Evolutionary conservation across 2,329 filamentous ascomycete species (phyloP).

Genomic region (Pseudocercospora musae): DNA sequence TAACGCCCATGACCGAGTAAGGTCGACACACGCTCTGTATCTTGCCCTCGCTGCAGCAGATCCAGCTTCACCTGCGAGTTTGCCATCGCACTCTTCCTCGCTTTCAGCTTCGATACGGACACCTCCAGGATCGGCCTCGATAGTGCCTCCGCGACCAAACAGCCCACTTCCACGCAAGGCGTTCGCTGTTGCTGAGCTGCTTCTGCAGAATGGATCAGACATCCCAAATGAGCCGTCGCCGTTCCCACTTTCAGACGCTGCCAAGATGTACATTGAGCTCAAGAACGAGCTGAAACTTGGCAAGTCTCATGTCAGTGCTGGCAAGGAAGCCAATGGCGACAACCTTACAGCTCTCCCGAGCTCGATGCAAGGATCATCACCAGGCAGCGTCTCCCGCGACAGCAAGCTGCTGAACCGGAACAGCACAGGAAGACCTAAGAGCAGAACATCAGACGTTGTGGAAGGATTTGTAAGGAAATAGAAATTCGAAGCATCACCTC

Average conservation of each 20-base stretch:
- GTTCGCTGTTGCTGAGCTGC: slow-evolving; percentile 85
- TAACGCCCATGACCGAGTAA: slow-evolving; percentile 79
- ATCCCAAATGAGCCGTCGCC: slow-evolving; percentile 72
- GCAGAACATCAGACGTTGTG: slow-evolving; percentile 28
- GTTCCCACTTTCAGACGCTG: slow-evolving; percentile 77
- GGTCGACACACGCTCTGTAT: slow-evolving; percentile 85
- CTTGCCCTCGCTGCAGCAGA: slow-evolving; percentile 89
- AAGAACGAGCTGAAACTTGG: slow-evolving; percentile 54
- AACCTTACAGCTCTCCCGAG: slow-evolving; percentile 60
- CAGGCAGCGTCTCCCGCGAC: slow-evolving; percentile 8
- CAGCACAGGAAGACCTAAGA: slow-evolving; percentile 22
- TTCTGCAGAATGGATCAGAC: slow-evolving; percentile 90
- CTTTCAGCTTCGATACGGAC: slow-evolving; percentile 36
- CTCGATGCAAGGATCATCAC: slow-evolving; percentile 14
- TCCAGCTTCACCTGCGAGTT: slow-evolving; percentile 66
- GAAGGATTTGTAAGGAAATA: slow-evolving; percentile 35
- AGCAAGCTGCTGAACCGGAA: slow-evolving; percentile 28
- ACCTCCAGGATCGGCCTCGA: slow-evolving; percentile 23
- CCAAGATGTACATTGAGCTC: slow-evolving; percentile 80
- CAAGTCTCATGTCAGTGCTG: slow-evolving; percentile 22
- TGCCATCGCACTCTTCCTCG: slow-evolving; percentile 38
- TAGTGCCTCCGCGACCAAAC: slow-evolving; percentile 37
- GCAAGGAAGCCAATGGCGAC: slow-evolving; percentile 47
- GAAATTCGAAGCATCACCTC: slow-evolving; percentile 18
- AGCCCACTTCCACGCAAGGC: slow-evolving; percentile 44